Evolutionary conservation across 768 basidiomycete genomes (phyloP).

Genomic region (Podaxis sp.): DNA sequence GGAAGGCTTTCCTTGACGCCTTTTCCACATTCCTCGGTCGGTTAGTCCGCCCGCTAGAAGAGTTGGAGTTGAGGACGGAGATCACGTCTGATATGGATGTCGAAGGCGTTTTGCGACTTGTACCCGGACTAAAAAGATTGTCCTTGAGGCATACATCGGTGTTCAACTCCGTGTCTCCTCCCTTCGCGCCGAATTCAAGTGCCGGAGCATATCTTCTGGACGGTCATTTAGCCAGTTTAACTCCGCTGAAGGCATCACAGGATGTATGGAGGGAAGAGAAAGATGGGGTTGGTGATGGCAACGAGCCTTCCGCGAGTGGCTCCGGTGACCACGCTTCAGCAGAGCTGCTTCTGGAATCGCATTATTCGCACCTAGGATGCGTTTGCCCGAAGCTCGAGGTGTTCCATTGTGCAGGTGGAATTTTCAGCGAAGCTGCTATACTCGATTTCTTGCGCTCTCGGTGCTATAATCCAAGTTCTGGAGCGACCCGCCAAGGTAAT

Average conservation of each 20-base stretch:
- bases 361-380: background rate
- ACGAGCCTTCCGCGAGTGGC: background rate
- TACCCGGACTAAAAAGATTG: background rate
- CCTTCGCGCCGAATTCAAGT: no score
- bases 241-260: background rate
- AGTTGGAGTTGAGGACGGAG: background rate
- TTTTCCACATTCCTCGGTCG: background rate
- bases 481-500: background rate
- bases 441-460: constrained; percentile 1
- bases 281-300: background rate
- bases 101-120: background rate
- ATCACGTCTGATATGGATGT: background rate
- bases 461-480: background rate
- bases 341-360: no score
- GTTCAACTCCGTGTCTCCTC: background rate
- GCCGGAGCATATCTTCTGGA: background rate
- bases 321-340: background rate
- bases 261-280: background rate
- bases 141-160: background rate
- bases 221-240: background rate
- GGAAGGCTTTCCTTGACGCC: background rate
- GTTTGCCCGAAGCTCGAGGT: constrained; percentile 9
- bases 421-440: background rate
- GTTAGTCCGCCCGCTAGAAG: background rate
- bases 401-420: background rate